Base-by-base conservation (phyloP, 1,139 yeast genomes). In the Petasospora rhodanensis region DNA sequence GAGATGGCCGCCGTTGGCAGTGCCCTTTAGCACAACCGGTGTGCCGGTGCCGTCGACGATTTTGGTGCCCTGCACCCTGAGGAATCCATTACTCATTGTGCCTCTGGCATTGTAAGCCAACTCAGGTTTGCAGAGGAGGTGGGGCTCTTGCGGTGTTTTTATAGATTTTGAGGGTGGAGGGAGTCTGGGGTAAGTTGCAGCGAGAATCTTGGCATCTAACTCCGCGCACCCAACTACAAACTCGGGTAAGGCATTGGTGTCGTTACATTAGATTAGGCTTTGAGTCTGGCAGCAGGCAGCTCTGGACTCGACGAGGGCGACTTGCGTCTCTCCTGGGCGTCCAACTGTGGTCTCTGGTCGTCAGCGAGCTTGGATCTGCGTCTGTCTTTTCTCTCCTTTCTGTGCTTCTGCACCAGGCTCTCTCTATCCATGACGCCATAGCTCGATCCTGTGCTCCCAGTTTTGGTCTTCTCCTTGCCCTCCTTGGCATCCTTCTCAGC, bases 361-460 rank as follows among this genome's bases (percentile, higher is more conserved):
- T 35, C 38, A 15, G 31, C 16, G 3, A 33, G 32, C 26, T 26
- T 28, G 20, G 51, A 45, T 16, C 39, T 56, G 39, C 68, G 56
- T 31, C 70, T 49, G 24, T 60, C 68, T 38, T 56, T 56, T 35
- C 70, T 52, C 38, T 65, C 70, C 34, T 53, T 55, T 41, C 59
- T 57, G 28, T 66, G 70, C 29, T 51, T 62, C 37, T 61, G 65
- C 37, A 64, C 32, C 14, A 54, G 29, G n/a, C 41, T 40, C 11
- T 32, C 40, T 32, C 47, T 49, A 30, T 50, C 43, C 31, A 52
- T 26, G 3, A 51, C 46, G n/a, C 15, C 23, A 5, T 15, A 16
- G n/a, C 18, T 14, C 17, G 31, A 5, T 5, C 33, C 30, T 7
- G 22, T 6, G 13, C 35, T 28, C 8, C 29, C 31, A 11, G 34